These are phyloP conservation scores for Epicoccum sorghinum DNA, from an alignment of 2,329 filamentous ascomycete species.

Conservation along the genomic window DNA sequence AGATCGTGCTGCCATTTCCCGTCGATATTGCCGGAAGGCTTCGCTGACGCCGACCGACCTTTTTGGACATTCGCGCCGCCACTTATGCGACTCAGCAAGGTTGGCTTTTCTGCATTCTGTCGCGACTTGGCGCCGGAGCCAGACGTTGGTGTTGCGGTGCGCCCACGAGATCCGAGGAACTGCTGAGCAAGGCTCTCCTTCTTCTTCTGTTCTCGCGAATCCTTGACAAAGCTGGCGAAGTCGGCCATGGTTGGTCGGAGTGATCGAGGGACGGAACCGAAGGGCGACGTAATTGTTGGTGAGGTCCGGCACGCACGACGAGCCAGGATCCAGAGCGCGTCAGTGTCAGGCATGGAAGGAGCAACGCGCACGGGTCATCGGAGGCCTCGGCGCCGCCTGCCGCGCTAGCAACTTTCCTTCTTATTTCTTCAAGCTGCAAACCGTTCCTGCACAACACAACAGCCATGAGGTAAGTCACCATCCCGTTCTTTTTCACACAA, in stretches of 20 bases:
- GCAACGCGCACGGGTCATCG: conserved; percentile 12
- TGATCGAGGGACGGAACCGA: neutral
- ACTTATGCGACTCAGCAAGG: conserved; percentile 73
- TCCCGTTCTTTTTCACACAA: conserved; percentile 2
- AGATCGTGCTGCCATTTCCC: conserved; percentile 76
- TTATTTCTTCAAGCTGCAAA: conserved; percentile 25
- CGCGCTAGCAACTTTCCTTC: conserved; percentile 10
- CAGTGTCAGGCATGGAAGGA: conserved; percentile 11
- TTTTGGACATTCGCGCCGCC: conserved; percentile 72
- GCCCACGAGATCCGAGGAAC: conserved; percentile 64
- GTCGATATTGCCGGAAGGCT: conserved; percentile 63
- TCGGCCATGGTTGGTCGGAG: conserved; percentile 26
- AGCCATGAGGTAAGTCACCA: conserved; percentile 38
- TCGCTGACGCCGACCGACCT: conserved; percentile 55
- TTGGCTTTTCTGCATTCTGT: conserved; percentile 56
- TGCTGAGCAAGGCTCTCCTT: conserved; percentile 73
- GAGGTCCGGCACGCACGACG: conserved; percentile 6
- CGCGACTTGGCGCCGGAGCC: conserved; percentile 52
- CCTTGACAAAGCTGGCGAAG: conserved; percentile 37
- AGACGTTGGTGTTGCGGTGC: conserved; percentile 61
- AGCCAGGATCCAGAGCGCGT: conserved; percentile 17
- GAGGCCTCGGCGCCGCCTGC: conserved; percentile 13
- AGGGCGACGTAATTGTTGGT: neutral
- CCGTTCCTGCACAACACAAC: conserved; percentile 31
- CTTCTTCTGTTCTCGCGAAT: conserved; percentile 70